Percentiles rank a stretch among this genome's conserved stretches.
Conservation (phyloP, 1,139 yeast species). For the Yamadazyma diddensiae region DNA sequence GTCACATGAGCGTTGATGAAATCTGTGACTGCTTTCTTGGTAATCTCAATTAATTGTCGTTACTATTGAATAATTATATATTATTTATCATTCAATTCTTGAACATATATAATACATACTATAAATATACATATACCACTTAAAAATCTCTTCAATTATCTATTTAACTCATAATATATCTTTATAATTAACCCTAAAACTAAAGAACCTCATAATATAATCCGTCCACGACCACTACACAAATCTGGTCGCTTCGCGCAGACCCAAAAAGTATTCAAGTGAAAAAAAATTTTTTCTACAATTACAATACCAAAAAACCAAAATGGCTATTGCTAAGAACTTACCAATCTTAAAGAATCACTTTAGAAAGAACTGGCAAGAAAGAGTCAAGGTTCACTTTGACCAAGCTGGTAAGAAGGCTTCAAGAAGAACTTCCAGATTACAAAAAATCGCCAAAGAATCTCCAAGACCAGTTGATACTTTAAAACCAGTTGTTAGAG, state of each 20-base stretch:
- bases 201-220: no score
- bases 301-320: conserved; percentile 10
- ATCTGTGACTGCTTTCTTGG: conserved; percentile 9
- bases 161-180: no score
- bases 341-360: conserved; percentile 95
- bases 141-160: no score
- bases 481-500: conserved; percentile 97
- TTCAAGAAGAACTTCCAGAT: conserved; percentile 94
- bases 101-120: no score
- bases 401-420: conserved; percentile 99
- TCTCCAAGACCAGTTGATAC: conserved; percentile 98
- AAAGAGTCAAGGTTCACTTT: conserved; percentile 98
- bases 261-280: not conserved
- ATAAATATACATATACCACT: no score
- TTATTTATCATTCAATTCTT: no score
- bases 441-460: conserved; percentile 87
- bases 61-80: no score
- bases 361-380: conserved; percentile 99
- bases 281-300: conserved; percentile 1
- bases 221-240: no score
- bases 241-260: no score
- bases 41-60: no score
- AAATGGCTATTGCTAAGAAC: conserved; percentile 94
- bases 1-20: conserved; percentile 2
- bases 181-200: conserved; percentile 1